Evolutionary conservation across 495 filamentous ascomycete species (phyloP).

Genomic region (Penicillium paradoxum): DNA sequence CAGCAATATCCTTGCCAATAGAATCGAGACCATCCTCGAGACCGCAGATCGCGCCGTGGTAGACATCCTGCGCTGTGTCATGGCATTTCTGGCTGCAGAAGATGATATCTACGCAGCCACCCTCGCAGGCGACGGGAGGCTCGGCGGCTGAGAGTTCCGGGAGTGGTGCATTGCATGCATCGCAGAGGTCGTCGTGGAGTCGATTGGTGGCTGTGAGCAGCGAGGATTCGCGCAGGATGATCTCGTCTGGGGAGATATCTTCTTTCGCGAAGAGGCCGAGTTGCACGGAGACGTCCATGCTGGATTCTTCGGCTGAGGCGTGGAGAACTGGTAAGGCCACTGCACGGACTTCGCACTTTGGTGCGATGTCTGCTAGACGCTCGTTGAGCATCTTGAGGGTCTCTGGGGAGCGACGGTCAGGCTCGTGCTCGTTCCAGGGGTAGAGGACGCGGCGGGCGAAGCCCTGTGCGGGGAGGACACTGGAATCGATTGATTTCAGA

Average conservation of each 20-base stretch:
- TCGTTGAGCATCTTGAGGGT: conserved; percentile 64
- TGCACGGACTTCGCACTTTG: conserved; percentile 64
- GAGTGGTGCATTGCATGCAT: conserved; percentile 74
- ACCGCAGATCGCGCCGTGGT: conserved; percentile 85
- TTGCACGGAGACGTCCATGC: conserved; percentile 52
- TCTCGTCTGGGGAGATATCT: conserved; percentile 70
- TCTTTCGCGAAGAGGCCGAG: conserved; percentile 84
- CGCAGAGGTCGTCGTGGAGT: conserved; percentile 74
- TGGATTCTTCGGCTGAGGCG: conserved; percentile 26
- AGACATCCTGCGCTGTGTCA: conserved; percentile 61
- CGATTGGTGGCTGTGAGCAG: conserved; percentile 78
- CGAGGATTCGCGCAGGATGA: conserved; percentile 73
- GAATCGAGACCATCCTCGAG: conserved; percentile 67
- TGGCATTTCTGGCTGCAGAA: conserved; percentile 79
- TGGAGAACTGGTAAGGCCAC: conserved; percentile 66
- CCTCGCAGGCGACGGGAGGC: conserved; percentile 55
- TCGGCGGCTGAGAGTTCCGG: conserved; percentile 51
- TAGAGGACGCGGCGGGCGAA: conserved; percentile 82
- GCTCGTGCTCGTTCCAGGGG: conserved; percentile 89
- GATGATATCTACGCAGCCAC: conserved; percentile 71
- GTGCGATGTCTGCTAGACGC: conserved; percentile 58
- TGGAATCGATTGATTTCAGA: conserved; percentile 36
- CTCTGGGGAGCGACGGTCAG: conserved; percentile 69
- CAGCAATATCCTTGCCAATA: conserved; percentile 71
- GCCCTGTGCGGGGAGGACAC: conserved; percentile 63